phyloP scores from a whole-genome alignment of 2,329 filamentous ascomycete species.

The Xylariaceae sp. region DNA sequence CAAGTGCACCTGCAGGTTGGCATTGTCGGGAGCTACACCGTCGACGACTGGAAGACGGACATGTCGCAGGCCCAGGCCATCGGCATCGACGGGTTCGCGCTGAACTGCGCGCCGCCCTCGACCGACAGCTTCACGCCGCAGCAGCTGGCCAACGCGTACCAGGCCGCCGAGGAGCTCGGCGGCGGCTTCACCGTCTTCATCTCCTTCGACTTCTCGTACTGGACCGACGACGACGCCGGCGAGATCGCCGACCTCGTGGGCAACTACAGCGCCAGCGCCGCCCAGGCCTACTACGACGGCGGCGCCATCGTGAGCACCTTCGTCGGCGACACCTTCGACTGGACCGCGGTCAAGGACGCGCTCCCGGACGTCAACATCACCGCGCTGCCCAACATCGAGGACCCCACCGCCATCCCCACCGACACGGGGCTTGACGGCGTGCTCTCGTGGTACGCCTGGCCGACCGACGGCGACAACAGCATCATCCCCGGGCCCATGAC shows the following conservation, averaged over 20 bases:
- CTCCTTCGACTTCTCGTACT: constrained; percentile 10
- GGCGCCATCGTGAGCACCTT: constrained; percentile 7
- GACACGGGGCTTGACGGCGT: constrained; percentile 9
- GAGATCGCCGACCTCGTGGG: constrained; percentile 5
- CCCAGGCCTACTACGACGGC: constrained; percentile 6
- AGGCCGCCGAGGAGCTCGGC: constrained; percentile 7
- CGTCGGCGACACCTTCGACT: constrained; percentile 5
- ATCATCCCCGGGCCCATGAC: constrained; percentile 8
- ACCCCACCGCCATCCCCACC: constrained; percentile 5
- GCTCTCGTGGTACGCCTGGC: constrained; percentile 10
- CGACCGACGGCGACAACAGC: constrained; percentile 7
- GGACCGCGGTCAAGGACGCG: constrained; percentile 6
- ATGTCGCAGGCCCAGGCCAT: constrained; percentile 8
- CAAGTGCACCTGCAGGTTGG: too few relatives aligned
- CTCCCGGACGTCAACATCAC: constrained; percentile 7
- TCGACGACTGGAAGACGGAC: constrained; percentile 9
- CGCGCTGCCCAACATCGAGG: constrained; percentile 8
- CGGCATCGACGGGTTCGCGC: constrained; percentile 7
- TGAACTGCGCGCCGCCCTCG: constrained; percentile 6
- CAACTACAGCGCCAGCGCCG: constrained; percentile 7
- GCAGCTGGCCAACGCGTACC: constrained; percentile 9
- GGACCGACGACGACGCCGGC: constrained; percentile 5
- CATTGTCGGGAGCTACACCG: constrained; percentile 8
- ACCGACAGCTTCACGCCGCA: constrained; percentile 7
- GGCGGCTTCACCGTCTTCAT: constrained; percentile 8